phyloP scores from a whole-genome alignment of 345 rosid species.

The Syzygium oleosum region DNA sequence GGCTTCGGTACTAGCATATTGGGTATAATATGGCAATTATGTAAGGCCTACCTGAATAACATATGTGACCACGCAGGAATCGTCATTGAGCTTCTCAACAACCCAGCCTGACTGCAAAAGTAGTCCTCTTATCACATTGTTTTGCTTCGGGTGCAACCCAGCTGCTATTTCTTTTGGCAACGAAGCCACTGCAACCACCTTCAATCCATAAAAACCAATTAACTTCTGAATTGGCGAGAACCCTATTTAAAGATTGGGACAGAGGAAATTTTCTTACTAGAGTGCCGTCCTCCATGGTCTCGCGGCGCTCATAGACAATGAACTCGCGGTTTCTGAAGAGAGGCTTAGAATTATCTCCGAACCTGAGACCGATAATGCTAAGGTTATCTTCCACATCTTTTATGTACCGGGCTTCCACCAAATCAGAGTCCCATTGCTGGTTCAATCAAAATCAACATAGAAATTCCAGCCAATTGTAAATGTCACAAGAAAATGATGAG shows the following conservation, averaged over 20 bases:
- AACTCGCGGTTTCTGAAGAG: constrained; percentile 71
- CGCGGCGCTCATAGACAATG: constrained; percentile 68
- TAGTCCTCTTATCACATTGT: constrained; percentile 51
- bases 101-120: constrained; percentile 84
- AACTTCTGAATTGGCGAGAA: background rate
- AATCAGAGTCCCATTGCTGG: constrained; percentile 87
- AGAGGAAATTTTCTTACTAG: constrained; percentile 20
- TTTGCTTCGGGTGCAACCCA: constrained; percentile 66
- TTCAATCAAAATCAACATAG: background rate
- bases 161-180: constrained; percentile 74
- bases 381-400: constrained; percentile 67
- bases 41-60: constrained; percentile 53
- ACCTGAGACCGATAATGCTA: constrained; percentile 54
- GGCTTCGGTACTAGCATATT: background rate
- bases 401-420: constrained; percentile 61
- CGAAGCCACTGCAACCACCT: constrained; percentile 80
- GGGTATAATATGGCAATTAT: background rate
- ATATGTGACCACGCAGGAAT: constrained; percentile 66
- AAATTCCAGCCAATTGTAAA: background rate
- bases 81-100: constrained; percentile 67
- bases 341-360: constrained; percentile 65
- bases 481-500: background rate
- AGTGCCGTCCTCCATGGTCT: constrained; percentile 87
- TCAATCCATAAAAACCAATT: background rate
- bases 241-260: background rate